Evolutionary conservation across 441 rosid species (phyloP).

Genomic region (Theobroma grandiflorum): DNA sequence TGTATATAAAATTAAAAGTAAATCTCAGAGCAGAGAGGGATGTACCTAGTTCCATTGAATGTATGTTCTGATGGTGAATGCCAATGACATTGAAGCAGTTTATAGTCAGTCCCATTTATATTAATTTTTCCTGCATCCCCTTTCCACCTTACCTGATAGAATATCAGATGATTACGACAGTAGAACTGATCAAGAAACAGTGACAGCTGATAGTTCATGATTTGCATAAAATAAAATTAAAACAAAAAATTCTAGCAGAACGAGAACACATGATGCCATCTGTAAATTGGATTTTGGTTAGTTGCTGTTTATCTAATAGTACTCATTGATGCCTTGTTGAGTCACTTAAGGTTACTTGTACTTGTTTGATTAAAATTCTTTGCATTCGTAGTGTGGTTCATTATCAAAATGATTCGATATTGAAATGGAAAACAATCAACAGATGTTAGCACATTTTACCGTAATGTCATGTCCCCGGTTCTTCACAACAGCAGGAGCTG

Average conservation of each 20-base stretch:
- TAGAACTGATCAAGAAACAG: background rate
- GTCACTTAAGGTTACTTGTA: no score
- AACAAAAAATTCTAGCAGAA: background rate
- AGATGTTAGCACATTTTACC: constrained; percentile 30
- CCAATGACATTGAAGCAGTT: constrained; percentile 63
- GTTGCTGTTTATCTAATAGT: background rate
- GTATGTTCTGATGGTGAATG: constrained; percentile 77
- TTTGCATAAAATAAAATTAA: background rate
- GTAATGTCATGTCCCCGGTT: constrained; percentile 65
- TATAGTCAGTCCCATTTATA: constrained; percentile 49
- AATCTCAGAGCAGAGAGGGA: background rate
- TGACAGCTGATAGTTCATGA: background rate
- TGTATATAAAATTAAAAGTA: background rate
- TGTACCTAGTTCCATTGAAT: constrained; percentile 52
- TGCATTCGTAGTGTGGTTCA: background rate
- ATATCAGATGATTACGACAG: background rate
- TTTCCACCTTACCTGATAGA: constrained; percentile 60
- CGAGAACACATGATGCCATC: background rate
- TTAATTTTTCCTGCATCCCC: constrained; percentile 65
- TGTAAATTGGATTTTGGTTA: background rate
- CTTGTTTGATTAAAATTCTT: background rate
- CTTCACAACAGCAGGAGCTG: constrained; percentile 52
- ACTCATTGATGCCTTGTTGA: no score
- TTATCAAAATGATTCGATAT: background rate
- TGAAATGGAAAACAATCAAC: background rate